phyloP scores from a whole-genome alignment of 2,329 filamentous ascomycete genomes.

The Cylindrodendrum hubeiense region DNA sequence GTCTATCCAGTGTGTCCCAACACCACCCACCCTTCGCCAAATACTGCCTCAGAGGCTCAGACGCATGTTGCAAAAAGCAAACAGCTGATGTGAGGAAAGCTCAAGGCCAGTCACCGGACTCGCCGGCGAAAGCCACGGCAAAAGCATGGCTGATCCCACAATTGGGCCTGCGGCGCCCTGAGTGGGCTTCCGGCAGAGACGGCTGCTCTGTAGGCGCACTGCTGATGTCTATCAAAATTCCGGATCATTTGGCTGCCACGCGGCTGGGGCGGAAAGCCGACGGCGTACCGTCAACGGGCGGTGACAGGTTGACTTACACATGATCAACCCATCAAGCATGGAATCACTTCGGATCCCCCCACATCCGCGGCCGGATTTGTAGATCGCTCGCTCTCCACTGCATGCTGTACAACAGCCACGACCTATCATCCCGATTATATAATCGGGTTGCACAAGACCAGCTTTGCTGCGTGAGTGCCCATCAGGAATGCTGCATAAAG shows the following conservation, averaged over 20 bases:
- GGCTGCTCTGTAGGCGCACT: background rate
- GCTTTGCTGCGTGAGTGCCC: background rate
- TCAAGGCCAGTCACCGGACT: background rate
- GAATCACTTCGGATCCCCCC: slow-evolving; percentile 15
- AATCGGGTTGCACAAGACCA: background rate
- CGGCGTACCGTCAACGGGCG: slow-evolving; percentile 18
- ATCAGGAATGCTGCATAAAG: slow-evolving; percentile 37
- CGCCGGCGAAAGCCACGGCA: slow-evolving; percentile 7
- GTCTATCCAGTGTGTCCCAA: background rate
- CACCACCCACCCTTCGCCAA: background rate
- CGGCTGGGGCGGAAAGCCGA: slow-evolving; percentile 29
- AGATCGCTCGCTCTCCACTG: slow-evolving; percentile 18
- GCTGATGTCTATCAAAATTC: slow-evolving; percentile 21
- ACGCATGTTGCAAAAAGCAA: slow-evolving; percentile 14
- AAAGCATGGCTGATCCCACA: slow-evolving; percentile 2
- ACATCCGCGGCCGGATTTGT: slow-evolving; percentile 20
- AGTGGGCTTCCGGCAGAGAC: background rate
- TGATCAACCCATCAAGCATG: slow-evolving; percentile 10
- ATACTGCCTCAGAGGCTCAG: background rate
- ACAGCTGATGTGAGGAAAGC: background rate
- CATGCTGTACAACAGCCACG: background rate
- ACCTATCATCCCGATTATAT: slow-evolving; percentile 17
- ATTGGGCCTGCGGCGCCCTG: slow-evolving; percentile 24
- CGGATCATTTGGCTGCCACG: slow-evolving; percentile 15
- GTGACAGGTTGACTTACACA: slow-evolving; percentile 5